phyloP scores from a whole-genome alignment of 1,139 yeast genomes.

The Debaryomyces singareniensis region DNA sequence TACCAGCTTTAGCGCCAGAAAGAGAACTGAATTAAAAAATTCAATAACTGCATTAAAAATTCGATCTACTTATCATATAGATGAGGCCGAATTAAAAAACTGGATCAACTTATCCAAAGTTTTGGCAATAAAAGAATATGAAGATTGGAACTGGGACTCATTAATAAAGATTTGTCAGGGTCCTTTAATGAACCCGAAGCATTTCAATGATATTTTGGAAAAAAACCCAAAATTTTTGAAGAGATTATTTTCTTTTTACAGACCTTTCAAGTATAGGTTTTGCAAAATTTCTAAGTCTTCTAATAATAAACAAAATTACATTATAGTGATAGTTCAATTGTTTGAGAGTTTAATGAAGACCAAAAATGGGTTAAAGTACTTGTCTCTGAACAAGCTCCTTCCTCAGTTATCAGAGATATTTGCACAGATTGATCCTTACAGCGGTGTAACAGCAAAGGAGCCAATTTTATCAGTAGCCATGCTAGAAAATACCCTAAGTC shows the following conservation, averaged over 20 bases:
- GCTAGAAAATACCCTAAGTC: slow-evolving; percentile 57
- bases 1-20: slow-evolving; percentile 6
- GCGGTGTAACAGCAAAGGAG: slow-evolving; percentile 68
- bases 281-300: slow-evolving; percentile 39
- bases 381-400: slow-evolving; percentile 67
- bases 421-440: slow-evolving; percentile 77
- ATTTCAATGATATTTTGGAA: slow-evolving; percentile 72
- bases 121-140: slow-evolving; percentile 67
- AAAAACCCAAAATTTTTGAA: slow-evolving; percentile 80
- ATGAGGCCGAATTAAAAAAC: slow-evolving; percentile 64
- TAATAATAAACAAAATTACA: slow-evolving; percentile 47
- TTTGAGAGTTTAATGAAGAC: slow-evolving; percentile 55
- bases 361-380: slow-evolving; percentile 63
- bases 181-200: slow-evolving; percentile 62
- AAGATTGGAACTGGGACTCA: slow-evolving; percentile 85
- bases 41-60: slow-evolving; percentile 36
- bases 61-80: slow-evolving; percentile 48
- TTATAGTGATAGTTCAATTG: slow-evolving; percentile 68
- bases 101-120: slow-evolving; percentile 67
- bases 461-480: slow-evolving; percentile 63
- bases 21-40: slow-evolving; percentile 18
- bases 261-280: slow-evolving; percentile 87
- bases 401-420: slow-evolving; percentile 85
- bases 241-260: slow-evolving; percentile 73
- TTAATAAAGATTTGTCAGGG: slow-evolving; percentile 69